These are phyloP conservation scores for Mychonastes homosphaera DNA, from an alignment of 139 green algal species.

Conservation along the genomic window DNA sequence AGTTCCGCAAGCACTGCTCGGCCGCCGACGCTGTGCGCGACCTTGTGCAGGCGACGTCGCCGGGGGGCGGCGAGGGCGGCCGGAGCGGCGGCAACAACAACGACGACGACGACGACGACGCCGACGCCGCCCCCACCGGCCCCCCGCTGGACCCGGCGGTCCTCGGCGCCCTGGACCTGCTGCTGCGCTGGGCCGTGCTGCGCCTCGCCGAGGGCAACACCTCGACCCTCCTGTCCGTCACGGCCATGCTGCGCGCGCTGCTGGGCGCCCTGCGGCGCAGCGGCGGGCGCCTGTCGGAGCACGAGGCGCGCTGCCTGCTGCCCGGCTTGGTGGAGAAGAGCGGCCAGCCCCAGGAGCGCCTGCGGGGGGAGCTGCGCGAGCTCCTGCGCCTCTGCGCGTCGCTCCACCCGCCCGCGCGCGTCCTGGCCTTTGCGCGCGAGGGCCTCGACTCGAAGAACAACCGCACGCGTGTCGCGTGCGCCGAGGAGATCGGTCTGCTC, in stretches of 20 bases:
- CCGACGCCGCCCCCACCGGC: background rate
- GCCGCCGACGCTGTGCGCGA: conserved; percentile 47
- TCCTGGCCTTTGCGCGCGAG: conserved; percentile 31
- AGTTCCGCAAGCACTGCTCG: conserved; percentile 79
- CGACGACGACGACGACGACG: background rate
- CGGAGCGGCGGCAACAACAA: conserved; percentile 5
- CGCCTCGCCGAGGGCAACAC: conserved; percentile 77
- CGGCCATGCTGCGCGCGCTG: conserved; percentile 44
- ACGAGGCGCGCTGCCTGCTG: conserved; percentile 76
- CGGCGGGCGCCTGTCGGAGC: conserved; percentile 58
- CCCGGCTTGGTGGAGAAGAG: conserved; percentile 86
- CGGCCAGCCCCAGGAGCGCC: conserved; percentile 73
- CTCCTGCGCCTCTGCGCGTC: conserved; percentile 49
- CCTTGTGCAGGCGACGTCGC: too few species aligned
- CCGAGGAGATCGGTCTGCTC: conserved; percentile 64
- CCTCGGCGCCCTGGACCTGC: conserved; percentile 34
- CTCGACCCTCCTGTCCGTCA: conserved; percentile 52
- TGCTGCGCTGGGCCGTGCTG: conserved; percentile 71
- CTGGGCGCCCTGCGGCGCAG: conserved; percentile 4
- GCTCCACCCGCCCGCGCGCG: conserved; percentile 11
- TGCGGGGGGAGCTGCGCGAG: conserved; percentile 41
- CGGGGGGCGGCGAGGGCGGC: conserved; percentile 20
- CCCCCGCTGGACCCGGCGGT: too few species aligned
- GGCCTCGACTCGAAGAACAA: conserved; percentile 83
- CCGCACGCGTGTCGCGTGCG: conserved; percentile 73